Evolutionary conservation across 2,329 filamentous ascomycete genomes (phyloP), one percentile per base, ranked within the genome.

Genomic region (Paecilomyces dactylethromorphus): DNA sequence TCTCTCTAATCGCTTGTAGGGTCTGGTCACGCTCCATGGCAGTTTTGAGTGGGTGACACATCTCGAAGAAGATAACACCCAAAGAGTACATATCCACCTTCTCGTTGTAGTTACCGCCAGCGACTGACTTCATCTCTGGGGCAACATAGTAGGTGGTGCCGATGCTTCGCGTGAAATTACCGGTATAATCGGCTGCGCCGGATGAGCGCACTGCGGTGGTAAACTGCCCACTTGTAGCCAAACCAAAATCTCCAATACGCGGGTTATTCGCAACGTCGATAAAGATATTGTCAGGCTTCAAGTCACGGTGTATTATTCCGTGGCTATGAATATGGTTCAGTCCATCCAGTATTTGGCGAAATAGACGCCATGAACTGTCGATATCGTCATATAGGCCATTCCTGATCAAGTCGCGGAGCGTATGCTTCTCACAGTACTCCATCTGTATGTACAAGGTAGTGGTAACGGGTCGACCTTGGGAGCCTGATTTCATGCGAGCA

Each of bases 81-180:
- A 99, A 81, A 0, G 93, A 97, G 71, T 94, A 99, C 93, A 99
- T 97, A 77, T 99, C 94, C 1, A 97, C 92, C 74, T 97, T 97
- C 59, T 91, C 87, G 60, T 90, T 95, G 71, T 97, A 97, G 61
- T 87, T 87, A 3, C 88, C 89, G 32, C 83, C 83, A 5, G 87
- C 87, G 5, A 84, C 84, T 1, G 90, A 91, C 60, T 89, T 87
- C 58, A 99, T 85, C 73, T 99, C 94, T 0, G 94, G 94, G 0
- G 94, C 94, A 58, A 96, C 90, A 68, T 99, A 99, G 59, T 94
- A 89, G 0, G 91, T 88, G 13, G 94, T 99, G 3, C 86, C 86
- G 53, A 89, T 78, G 65, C 85, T 86, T 56, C 82, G 79, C 26
- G 79, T 80, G 59, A 78, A 76, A 39, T 73, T 67, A 8, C 70